These are phyloP conservation scores for Hemisphaericaspora xylofermentans DNA, from an alignment of 1,139 yeast species.

Conservation along the genomic window DNA sequence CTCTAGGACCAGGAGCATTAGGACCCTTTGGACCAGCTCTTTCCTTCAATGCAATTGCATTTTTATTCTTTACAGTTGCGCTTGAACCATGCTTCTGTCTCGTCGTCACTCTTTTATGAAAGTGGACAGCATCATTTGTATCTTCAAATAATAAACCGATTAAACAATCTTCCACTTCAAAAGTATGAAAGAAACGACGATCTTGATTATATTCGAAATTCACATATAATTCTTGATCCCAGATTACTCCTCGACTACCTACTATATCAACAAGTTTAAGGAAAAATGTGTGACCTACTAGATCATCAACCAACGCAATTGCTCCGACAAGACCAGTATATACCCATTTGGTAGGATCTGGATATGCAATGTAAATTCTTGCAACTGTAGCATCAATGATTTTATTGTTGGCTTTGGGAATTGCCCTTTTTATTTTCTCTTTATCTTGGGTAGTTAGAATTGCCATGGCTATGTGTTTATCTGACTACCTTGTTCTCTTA, in stretches of 20 bases:
- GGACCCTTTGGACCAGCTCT: slow-evolving; percentile 37
- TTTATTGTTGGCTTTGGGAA: slow-evolving; percentile 87
- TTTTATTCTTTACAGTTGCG: slow-evolving; percentile 80
- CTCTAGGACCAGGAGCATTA: slow-evolving; percentile 69
- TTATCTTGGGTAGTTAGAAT: slow-evolving; percentile 69
- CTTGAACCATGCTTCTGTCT: slow-evolving; percentile 83
- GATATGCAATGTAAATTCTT: slow-evolving; percentile 83
- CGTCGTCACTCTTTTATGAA: slow-evolving; percentile 70
- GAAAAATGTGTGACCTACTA: slow-evolving; percentile 92
- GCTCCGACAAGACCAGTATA: slow-evolving; percentile 92
- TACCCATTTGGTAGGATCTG: slow-evolving; percentile 77
- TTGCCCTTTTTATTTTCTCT: slow-evolving; percentile 81
- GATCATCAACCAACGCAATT: slow-evolving; percentile 79
- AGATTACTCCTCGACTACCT: slow-evolving; percentile 81
- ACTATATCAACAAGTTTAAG: slow-evolving; percentile 81
- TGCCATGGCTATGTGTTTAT: slow-evolving; percentile 43
- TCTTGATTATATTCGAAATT: slow-evolving; percentile 90
- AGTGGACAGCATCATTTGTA: slow-evolving; percentile 82
- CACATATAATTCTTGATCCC: slow-evolving; percentile 95
- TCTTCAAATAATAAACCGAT: slow-evolving; percentile 93
- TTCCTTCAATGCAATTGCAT: slow-evolving; percentile 77
- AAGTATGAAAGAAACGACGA: slow-evolving; percentile 89
- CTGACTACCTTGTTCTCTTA: no score
- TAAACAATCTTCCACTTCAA: slow-evolving; percentile 86
- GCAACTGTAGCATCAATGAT: slow-evolving; percentile 91